A percentile compares a stretch with the other conserved stretches of the same genome.
These are phyloP conservation scores for Botryotinia convoluta DNA, from an alignment of 2,329 filamentous ascomycete genomes.

Conservation along the genomic window DNA sequence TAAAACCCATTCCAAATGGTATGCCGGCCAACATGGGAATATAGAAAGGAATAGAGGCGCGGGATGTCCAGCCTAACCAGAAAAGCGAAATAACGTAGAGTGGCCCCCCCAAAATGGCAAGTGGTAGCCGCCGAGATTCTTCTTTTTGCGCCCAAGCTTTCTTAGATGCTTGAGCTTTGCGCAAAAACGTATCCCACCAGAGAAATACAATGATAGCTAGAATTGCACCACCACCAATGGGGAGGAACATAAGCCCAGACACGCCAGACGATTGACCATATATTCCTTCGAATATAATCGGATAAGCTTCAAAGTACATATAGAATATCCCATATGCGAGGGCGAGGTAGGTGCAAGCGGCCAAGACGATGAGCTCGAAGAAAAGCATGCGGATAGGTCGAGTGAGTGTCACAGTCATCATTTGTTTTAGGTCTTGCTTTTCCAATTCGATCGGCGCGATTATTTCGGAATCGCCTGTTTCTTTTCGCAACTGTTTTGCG, in stretches of 20 bases:
- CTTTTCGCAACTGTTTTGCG: slow-evolving; percentile 55
- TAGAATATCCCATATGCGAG: slow-evolving; percentile 63
- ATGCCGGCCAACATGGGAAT: slow-evolving; percentile 55
- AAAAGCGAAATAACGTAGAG: slow-evolving; percentile 51
- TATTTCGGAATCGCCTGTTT: slow-evolving; percentile 54
- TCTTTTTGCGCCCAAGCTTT: slow-evolving; percentile 48
- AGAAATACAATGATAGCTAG: slow-evolving; percentile 50
- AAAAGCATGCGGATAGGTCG: slow-evolving; percentile 58
- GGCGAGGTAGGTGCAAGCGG: slow-evolving; percentile 58
- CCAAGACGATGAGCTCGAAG: slow-evolving; percentile 61
- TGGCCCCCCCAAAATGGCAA: slow-evolving; percentile 48
- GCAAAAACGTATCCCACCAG: slow-evolving; percentile 51
- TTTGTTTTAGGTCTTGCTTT: slow-evolving; percentile 48
- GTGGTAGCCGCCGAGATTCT: slow-evolving; percentile 51
- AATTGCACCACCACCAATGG: slow-evolving; percentile 49
- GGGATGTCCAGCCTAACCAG: slow-evolving; percentile 56
- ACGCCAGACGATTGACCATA: slow-evolving; percentile 60
- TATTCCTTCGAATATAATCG: slow-evolving; percentile 57
- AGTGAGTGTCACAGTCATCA: slow-evolving; percentile 57
- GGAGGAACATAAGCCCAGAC: slow-evolving; percentile 59
- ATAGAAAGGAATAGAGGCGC: slow-evolving; percentile 52
- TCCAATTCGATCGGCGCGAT: slow-evolving; percentile 64
- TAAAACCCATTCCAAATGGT: slow-evolving; percentile 52
- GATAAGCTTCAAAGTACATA: slow-evolving; percentile 64
- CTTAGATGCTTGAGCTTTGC: slow-evolving; percentile 48